Percentiles rank a stretch among this genome's conserved stretches.
Conservation (phyloP, 2,329 filamentous ascomycete species). For the Celoporthe dispersa region DNA sequence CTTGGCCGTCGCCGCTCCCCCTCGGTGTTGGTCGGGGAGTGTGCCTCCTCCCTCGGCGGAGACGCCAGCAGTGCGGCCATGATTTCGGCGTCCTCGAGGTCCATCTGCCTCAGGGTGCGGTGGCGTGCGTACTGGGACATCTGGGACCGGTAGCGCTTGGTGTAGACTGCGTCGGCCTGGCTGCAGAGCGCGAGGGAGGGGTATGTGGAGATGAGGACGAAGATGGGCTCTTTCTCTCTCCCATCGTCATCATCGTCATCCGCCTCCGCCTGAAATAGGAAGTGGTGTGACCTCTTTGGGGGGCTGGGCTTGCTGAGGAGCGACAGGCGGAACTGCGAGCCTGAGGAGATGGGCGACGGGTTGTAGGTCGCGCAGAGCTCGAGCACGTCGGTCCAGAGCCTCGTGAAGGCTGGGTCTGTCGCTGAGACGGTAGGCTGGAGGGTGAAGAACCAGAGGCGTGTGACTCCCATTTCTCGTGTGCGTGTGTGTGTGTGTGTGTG, state of each 20-base stretch:
- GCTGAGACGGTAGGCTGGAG: conserved; percentile 17
- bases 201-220: conserved; percentile 28
- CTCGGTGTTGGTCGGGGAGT: neutral
- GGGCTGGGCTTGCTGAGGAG: conserved; percentile 15
- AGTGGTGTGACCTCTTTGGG: conserved; percentile 23
- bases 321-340: conserved; percentile 17
- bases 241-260: neutral
- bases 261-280: conserved; percentile 23
- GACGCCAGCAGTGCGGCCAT: conserved; percentile 23
- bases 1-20: neutral
- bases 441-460: conserved; percentile 30
- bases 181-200: conserved; percentile 28
- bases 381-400: conserved; percentile 23
- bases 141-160: conserved; percentile 20
- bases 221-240: conserved; percentile 4
- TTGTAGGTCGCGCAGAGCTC: conserved; percentile 29
- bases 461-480: conserved; percentile 24
- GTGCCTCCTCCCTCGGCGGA: neutral
- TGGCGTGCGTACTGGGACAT: conserved; percentile 18
- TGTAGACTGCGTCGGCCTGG: conserved; percentile 27
- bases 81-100: conserved; percentile 25
- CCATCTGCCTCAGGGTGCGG: conserved; percentile 22
- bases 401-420: conserved; percentile 24
- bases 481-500: neutral
- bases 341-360: conserved; percentile 10